phyloP scores from a whole-genome alignment of 1,284 basidiomycete species.

The Ceratobasidium sp. region DNA sequence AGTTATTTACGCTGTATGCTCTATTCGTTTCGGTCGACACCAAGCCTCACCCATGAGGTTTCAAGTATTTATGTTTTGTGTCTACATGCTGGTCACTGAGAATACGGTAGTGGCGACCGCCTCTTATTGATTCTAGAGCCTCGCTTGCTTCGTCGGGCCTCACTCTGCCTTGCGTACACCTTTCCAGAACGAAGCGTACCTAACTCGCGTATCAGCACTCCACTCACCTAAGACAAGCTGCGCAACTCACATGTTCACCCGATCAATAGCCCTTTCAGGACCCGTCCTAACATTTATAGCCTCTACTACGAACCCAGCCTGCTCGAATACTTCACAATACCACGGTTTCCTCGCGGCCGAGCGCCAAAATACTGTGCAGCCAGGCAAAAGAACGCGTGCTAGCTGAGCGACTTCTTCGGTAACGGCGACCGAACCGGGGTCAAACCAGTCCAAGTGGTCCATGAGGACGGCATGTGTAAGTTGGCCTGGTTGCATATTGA shows the following conservation, averaged over 20 bases:
- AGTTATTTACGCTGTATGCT: too few species aligned
- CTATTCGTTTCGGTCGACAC: too few species aligned
- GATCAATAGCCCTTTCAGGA: slow-evolving; percentile 66
- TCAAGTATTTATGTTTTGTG: too few species aligned
- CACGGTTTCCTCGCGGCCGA: slow-evolving; percentile 79
- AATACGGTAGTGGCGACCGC: too few species aligned
- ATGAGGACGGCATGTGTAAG: slow-evolving; percentile 80
- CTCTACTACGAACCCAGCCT: slow-evolving; percentile 64
- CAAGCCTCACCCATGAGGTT: too few species aligned
- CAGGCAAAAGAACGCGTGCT: slow-evolving; percentile 69
- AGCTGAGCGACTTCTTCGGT: slow-evolving; percentile 76
- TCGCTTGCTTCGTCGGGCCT: too few species aligned
- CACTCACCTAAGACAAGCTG: background rate
- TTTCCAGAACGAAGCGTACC: slow-evolving; percentile 60
- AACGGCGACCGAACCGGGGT: slow-evolving; percentile 69
- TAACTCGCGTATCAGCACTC: slow-evolving; percentile 33
- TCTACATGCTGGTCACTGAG: too few species aligned
- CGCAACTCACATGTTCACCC: slow-evolving; percentile 71
- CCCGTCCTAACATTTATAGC: slow-evolving; percentile 63
- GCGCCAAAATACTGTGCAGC: slow-evolving; percentile 78
- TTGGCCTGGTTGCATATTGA: slow-evolving; percentile 66
- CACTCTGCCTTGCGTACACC: slow-evolving; percentile 54
- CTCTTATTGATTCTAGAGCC: too few species aligned
- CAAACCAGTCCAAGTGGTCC: slow-evolving; percentile 84
- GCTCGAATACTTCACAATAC: slow-evolving; percentile 74